These are phyloP conservation scores for Adenanthera pavonina DNA, from an alignment of 306 rosid species.

Conservation along the genomic window DNA sequence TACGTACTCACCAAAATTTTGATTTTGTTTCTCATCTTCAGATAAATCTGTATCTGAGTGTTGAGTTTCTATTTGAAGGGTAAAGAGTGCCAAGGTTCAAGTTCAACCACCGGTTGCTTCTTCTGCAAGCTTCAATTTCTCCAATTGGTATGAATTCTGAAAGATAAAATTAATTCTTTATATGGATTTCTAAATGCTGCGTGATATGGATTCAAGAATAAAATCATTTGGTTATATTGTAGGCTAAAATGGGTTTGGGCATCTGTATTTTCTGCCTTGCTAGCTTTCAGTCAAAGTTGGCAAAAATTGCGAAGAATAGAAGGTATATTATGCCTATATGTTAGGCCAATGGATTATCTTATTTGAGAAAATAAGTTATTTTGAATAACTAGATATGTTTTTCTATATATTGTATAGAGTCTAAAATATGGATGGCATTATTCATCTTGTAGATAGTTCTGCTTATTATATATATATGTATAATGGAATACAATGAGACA, in stretches of 20 bases:
- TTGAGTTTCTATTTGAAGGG: slow-evolving; percentile 32
- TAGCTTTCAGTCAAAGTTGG: slow-evolving; percentile 42
- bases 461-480: too few relatives aligned
- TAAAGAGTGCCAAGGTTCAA: slow-evolving; percentile 24
- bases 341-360: neutral
- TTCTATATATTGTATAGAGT: neutral
- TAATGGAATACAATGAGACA: neutral
- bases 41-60: neutral
- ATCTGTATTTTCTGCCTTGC: slow-evolving; percentile 37
- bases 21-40: slow-evolving; percentile 2
- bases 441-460: too few relatives aligned
- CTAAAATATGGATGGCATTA: too few relatives aligned
- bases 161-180: neutral
- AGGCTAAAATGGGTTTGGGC: slow-evolving; percentile 52
- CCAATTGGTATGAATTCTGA: slow-evolving; percentile 40
- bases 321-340: slow-evolving; percentile 36
- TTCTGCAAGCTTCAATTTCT: slow-evolving; percentile 36
- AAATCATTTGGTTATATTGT: slow-evolving; percentile 17
- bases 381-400: neutral
- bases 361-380: neutral
- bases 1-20: neutral
- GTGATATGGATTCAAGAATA: neutral
- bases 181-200: neutral
- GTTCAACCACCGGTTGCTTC: slow-evolving; percentile 35
- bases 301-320: slow-evolving; percentile 40